A percentile compares a stretch with the other conserved stretches of the same genome.
Conservation (phyloP, 805 yeast genomes). For the Lipomyces oligophaga region DNA sequence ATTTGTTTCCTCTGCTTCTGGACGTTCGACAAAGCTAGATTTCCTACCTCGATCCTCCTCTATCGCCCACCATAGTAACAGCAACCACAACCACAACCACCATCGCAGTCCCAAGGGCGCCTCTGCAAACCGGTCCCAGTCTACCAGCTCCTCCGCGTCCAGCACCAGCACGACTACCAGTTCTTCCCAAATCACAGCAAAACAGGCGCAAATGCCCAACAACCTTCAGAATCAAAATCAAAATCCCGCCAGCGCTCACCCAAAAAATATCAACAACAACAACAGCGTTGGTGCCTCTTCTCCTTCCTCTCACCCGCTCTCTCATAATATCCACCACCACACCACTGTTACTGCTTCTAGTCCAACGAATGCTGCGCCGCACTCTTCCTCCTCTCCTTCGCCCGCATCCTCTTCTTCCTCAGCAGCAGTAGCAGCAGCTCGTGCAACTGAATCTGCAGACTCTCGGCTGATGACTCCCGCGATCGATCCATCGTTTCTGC, state of each 20-base stretch:
- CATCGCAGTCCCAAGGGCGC: too few species aligned
- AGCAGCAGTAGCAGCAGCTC: constrained; percentile 4
- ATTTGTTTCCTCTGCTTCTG: too few species aligned
- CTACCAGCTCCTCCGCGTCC: constrained; percentile 10
- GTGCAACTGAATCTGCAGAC: too few species aligned
- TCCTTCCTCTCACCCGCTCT: constrained; percentile 9
- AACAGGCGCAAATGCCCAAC: too few species aligned
- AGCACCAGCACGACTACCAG: neutral
- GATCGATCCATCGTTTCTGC: constrained; percentile 23
- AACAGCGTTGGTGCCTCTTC: constrained; percentile 4
- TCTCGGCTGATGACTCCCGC: constrained; percentile 4
- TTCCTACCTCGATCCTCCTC: too few species aligned
- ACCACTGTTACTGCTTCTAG: neutral
- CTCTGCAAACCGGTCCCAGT: too few species aligned
- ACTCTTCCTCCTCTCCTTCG: constrained; percentile 11
- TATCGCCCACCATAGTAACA: too few species aligned
- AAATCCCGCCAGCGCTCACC: too few species aligned
- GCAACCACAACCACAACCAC: too few species aligned
- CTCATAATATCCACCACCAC: neutral
- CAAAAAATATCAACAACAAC: neutral
- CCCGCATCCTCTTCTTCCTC: constrained; percentile 19
- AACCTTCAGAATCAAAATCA: too few species aligned
- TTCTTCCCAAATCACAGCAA: neutral
- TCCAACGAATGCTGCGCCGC: too few species aligned
- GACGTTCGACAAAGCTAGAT: too few species aligned